phyloP scores from a whole-genome alignment of 2,329 filamentous ascomycete species.

The Apiospora koreana region DNA sequence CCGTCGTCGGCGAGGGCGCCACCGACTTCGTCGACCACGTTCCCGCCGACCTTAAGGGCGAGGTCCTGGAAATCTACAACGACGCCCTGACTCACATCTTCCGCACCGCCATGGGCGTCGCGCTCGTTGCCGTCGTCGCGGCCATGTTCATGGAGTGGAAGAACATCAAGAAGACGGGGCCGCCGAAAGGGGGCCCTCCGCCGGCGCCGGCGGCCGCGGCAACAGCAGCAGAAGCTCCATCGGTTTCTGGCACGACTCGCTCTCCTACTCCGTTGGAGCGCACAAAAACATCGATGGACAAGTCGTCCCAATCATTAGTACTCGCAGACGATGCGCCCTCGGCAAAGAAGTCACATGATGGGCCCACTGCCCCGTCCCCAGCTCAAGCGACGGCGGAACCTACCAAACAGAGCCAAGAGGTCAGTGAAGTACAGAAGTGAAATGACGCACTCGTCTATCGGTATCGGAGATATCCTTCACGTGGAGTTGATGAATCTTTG shows the following conservation, averaged over 20 bases:
- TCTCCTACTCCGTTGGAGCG: constrained; percentile 12
- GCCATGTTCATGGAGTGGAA: constrained; percentile 59
- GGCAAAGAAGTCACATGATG: background rate
- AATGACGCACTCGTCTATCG: background rate
- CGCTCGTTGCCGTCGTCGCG: constrained; percentile 49
- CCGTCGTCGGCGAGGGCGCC: constrained; percentile 39
- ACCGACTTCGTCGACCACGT: constrained; percentile 56
- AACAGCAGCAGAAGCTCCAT: background rate
- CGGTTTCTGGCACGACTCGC: constrained; percentile 14
- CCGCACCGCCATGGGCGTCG: constrained; percentile 55
- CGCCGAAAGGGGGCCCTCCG: constrained; percentile 9
- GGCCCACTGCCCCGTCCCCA: background rate
- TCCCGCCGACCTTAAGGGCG: constrained; percentile 40
- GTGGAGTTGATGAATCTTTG: background rate
- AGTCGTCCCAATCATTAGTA: background rate
- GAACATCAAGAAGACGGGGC: constrained; percentile 51
- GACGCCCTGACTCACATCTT: constrained; percentile 53
- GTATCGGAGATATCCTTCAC: background rate
- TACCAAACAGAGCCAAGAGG: background rate
- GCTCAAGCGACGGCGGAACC: background rate
- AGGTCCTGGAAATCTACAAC: constrained; percentile 60
- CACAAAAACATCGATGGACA: background rate
- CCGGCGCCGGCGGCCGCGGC: background rate
- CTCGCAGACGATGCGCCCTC: background rate
- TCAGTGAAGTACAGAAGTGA: background rate